Evolutionary conservation across 2,329 filamentous ascomycete genomes (phyloP), one percentile per base, ranked within the genome.

Genomic region (Aspergillus sp.): DNA sequence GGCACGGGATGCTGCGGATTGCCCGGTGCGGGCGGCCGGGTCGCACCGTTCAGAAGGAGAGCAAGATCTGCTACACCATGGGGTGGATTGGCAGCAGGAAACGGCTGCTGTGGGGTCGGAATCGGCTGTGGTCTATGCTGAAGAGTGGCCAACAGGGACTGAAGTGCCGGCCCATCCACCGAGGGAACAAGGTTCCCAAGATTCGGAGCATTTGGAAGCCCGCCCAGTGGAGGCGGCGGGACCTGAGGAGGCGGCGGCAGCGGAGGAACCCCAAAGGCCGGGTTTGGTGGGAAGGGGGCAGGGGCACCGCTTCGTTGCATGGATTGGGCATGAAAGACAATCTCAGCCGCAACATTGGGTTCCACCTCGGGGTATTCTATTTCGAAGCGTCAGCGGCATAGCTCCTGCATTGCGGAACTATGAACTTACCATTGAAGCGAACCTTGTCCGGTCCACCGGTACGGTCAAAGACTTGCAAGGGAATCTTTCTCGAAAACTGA

Each of bases 401-500:
- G 15, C n/a, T 22, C 19, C 10, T 22, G 19, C 19, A 22, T 6
- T 22, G 12, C 34, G 19, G 14, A 15, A 8, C 8, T n/a, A 15
- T 10, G 17, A 16, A n/a, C 65, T 49, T 49, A 73, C 71, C 70
- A 47, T 93, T 84, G 53, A 85, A 95, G 26, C 78, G 76, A 37
- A 93, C 78, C 43, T 84, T 86, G 47, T 75, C 75, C 12, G 69
- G 67, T n/a, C 83, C 84, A 7, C 69, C 72, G 25, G 76, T 80
- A 15, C 86, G 80, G 58, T 93, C 82, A 51, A 95, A 95, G 4
- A 93, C 75, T 47, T 89, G 84, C 3, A 95, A 65, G 0, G 82
- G 75, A 31, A 96, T 81, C 52, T 80, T 86, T 42, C 78, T 78
- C 2, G 72, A 72, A 20, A 70, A 67, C 49, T 93, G 81, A 14